A percentile compares a stretch with the other conserved stretches of the same genome.
These are phyloP conservation scores for Arthrobotrys musiformis DNA, from an alignment of 2,329 filamentous ascomycete species.

Conservation along the genomic window DNA sequence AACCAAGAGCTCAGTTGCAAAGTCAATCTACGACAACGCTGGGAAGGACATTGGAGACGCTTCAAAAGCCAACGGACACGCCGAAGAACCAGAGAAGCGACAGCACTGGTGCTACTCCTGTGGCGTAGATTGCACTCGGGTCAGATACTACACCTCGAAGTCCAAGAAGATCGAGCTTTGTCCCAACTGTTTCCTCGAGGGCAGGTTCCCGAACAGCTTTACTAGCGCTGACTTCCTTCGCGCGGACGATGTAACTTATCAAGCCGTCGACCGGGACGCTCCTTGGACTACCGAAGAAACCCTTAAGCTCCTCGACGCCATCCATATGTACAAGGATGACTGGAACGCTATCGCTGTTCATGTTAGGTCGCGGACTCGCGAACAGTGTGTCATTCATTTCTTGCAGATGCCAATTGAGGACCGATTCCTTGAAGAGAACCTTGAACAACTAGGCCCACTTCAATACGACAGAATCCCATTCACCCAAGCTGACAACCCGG, in stretches of 20 bases:
- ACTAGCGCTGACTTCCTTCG: slow-evolving; percentile 84
- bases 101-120: slow-evolving; percentile 87
- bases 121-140: slow-evolving; percentile 84
- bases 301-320: slow-evolving; percentile 85
- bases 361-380: slow-evolving; percentile 87
- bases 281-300: slow-evolving; percentile 92
- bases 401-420: slow-evolving; percentile 96
- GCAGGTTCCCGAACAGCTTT: slow-evolving; percentile 81
- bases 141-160: slow-evolving; percentile 77
- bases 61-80: slow-evolving; percentile 73
- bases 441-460: slow-evolving; percentile 78
- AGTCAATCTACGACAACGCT: slow-evolving; percentile 94
- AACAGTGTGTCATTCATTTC: slow-evolving; percentile 97
- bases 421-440: slow-evolving; percentile 88
- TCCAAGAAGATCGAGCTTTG: slow-evolving; percentile 75
- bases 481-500: slow-evolving; percentile 91
- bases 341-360: slow-evolving; percentile 94
- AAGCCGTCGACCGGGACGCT: slow-evolving; percentile 82
- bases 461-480: slow-evolving; percentile 70
- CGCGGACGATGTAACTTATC: slow-evolving; percentile 87
- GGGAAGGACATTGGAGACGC: slow-evolving; percentile 86
- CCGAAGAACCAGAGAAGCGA: slow-evolving; percentile 65
- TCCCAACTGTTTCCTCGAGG: slow-evolving; percentile 87
- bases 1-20: slow-evolving; percentile 88
- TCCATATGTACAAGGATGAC: slow-evolving; percentile 94